Evolutionary conservation across 2,329 filamentous ascomycete species (phyloP).

Genomic region (Botrytis aclada): DNA sequence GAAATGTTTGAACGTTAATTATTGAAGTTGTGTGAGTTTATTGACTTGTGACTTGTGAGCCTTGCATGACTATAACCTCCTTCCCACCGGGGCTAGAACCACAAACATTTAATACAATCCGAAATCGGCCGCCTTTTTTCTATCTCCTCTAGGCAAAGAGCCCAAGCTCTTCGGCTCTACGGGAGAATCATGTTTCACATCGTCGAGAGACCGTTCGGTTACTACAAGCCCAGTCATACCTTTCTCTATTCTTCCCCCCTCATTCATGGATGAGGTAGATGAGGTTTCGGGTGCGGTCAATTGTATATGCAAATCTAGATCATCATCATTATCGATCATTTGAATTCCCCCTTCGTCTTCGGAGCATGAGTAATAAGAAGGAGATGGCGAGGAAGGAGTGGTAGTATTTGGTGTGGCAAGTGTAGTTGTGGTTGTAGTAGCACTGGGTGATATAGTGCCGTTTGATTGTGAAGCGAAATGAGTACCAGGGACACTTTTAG

Average conservation of each 20-base stretch:
- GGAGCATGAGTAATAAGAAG: neutral
- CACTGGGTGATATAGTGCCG: neutral
- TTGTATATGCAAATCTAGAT: neutral
- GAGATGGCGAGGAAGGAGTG: neutral
- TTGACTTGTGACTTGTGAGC: neutral
- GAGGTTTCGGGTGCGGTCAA: neutral
- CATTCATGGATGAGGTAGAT: neutral
- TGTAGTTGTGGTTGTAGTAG: neutral
- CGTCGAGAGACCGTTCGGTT: neutral
- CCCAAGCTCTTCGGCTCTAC: neutral
- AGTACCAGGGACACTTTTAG: neutral
- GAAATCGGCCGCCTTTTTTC: neutral
- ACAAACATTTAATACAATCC: neutral
- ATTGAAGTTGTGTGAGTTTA: neutral
- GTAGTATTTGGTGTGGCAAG: neutral
- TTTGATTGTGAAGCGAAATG: neutral
- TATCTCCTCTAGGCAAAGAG: neutral
- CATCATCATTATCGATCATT: slow-evolving; percentile 22
- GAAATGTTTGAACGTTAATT: neutral
- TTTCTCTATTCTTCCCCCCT: neutral
- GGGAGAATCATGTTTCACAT: neutral
- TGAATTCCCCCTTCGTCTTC: slow-evolving; percentile 15
- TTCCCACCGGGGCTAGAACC: no score
- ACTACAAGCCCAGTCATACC: neutral
- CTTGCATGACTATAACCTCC: neutral